phyloP scores from a whole-genome alignment of 345 rosid species.

The Iberis pinnata region DNA sequence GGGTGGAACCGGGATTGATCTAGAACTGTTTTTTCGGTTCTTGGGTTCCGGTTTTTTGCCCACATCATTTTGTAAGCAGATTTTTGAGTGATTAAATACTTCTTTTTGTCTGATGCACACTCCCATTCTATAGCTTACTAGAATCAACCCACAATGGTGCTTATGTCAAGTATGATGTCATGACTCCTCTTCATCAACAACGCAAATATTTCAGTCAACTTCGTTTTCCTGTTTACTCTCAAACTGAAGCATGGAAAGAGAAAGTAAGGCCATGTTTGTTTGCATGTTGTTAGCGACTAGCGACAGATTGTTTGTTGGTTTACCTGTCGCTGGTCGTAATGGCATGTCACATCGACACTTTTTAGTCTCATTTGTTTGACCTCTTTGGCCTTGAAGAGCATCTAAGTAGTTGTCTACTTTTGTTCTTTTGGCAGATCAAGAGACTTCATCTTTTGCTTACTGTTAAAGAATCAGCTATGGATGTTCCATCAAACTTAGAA shows the following conservation, averaged over 20 bases:
- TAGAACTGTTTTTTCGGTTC: too few relatives aligned
- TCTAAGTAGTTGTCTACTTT: constrained; percentile 11
- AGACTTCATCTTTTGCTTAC: constrained; percentile 57
- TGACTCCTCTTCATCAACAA: constrained; percentile 53
- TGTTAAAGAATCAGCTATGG: constrained; percentile 62
- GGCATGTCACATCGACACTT: too few relatives aligned
- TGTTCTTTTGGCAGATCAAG: constrained; percentile 33
- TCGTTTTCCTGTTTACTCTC: constrained; percentile 37
- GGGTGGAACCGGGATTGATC: too few relatives aligned
- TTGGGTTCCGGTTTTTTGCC: too few relatives aligned
- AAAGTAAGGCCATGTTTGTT: constrained; percentile 45
- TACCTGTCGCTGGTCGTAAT: too few relatives aligned
- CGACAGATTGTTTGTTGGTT: too few relatives aligned
- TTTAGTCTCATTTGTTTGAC: too few relatives aligned
- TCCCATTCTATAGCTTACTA: constrained; percentile 32
- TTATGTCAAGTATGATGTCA: constrained; percentile 41
- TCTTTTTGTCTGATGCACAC: constrained; percentile 4
- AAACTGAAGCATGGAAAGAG: constrained; percentile 51
- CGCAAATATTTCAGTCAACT: constrained; percentile 39
- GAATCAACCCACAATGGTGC: constrained; percentile 44
- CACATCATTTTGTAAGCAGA: too few relatives aligned
- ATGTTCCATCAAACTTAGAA: constrained; percentile 61
- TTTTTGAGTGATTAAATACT: background rate
- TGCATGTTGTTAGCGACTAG: too few relatives aligned
- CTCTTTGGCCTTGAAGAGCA: constrained; percentile 4